Conservation (phyloP, 2,329 filamentous ascomycete genomes). For the Beauveria medogensis region DNA sequence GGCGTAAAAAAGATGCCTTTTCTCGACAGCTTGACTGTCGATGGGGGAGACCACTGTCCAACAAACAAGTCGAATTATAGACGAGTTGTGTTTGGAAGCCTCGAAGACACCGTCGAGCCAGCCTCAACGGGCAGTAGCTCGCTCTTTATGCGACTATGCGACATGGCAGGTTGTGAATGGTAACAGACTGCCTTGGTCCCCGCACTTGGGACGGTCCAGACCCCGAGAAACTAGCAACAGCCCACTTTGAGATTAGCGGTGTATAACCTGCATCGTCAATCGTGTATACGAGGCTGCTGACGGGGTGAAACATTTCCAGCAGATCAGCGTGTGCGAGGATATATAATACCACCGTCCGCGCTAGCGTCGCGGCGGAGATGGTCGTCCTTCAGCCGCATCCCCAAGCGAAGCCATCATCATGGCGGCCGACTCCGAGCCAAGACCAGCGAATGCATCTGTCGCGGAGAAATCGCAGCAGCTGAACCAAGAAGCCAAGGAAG, state of each 20-base stretch:
- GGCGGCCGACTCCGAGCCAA: constrained; percentile 1
- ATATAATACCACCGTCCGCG: background rate
- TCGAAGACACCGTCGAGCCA: background rate
- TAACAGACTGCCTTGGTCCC: background rate
- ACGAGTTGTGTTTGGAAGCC: background rate
- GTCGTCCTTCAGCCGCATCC: background rate
- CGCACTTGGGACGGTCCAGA: constrained; percentile 6
- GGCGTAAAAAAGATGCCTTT: background rate
- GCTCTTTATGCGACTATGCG: background rate
- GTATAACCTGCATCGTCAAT: background rate
- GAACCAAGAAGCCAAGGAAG: background rate
- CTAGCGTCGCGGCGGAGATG: constrained; percentile 1
- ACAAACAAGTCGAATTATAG: no score
- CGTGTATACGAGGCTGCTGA: background rate
- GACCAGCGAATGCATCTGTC: background rate
- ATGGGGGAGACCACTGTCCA: background rate
- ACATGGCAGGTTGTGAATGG: background rate
- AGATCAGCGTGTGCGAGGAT: background rate
- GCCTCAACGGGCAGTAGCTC: background rate
- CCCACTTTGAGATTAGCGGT: constrained; percentile 11
- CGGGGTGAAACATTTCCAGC: background rate
- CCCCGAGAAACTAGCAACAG: constrained; percentile 3
- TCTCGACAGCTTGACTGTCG: background rate
- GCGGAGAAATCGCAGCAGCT: background rate
- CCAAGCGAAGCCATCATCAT: constrained; percentile 1